Evolutionary conservation across 2,329 filamentous ascomycete species (phyloP).

Genomic region (Botrytis galanthina): DNA sequence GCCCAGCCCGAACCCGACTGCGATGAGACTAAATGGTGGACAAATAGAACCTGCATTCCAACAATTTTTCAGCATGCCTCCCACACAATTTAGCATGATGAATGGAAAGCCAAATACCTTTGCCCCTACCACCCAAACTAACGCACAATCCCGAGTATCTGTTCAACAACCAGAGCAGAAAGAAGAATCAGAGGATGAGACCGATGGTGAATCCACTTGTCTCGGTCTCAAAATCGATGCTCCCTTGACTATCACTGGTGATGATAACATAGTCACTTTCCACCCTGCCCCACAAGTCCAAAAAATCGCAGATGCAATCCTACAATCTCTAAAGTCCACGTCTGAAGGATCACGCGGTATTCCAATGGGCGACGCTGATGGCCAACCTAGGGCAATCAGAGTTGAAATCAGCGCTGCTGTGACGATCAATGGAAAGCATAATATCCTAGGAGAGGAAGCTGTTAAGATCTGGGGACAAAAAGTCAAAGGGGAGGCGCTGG

Average conservation of each 20-base stretch:
- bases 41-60: neutral
- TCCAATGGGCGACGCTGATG: constrained; percentile 49
- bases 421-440: constrained; percentile 45
- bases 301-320: constrained; percentile 45
- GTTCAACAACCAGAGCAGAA: constrained; percentile 68
- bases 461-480: neutral
- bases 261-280: constrained; percentile 48
- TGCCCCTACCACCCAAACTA: constrained; percentile 49
- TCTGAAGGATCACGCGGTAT: constrained; percentile 43
- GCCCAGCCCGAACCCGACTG: neutral
- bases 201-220: constrained; percentile 41
- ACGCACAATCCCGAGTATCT: constrained; percentile 85
- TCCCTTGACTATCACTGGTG: constrained; percentile 46
- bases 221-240: constrained; percentile 47
- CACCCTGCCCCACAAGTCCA: constrained; percentile 44
- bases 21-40: neutral
- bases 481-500: neutral
- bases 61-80: neutral
- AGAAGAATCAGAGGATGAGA: constrained; percentile 60
- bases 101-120: neutral
- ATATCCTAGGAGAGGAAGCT: constrained; percentile 43
- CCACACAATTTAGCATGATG: neutral
- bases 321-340: constrained; percentile 46
- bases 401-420: constrained; percentile 49
- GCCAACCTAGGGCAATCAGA: constrained; percentile 42